phyloP scores from a whole-genome alignment of 495 filamentous ascomycete genomes.

The Penicillium dipodomyicola region DNA sequence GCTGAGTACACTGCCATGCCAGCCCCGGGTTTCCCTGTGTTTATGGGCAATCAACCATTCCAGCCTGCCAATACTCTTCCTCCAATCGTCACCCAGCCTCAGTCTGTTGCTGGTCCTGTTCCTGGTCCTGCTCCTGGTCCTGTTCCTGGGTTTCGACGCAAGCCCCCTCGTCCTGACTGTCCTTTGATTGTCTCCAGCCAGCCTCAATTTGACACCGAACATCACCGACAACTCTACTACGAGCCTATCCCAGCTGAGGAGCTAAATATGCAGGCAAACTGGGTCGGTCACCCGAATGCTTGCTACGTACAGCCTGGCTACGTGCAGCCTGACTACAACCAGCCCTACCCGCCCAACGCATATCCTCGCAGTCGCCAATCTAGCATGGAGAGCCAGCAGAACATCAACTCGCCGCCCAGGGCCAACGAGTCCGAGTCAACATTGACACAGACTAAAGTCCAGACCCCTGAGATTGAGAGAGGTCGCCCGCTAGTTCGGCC shows the following conservation, averaged over 20 bases:
- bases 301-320: constrained; percentile 3
- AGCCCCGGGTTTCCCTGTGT: neutral
- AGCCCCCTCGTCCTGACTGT: neutral
- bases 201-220: neutral
- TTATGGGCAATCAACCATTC: neutral
- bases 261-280: neutral
- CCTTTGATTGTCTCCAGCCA: constrained; percentile 13
- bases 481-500: neutral
- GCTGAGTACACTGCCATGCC: neutral
- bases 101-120: neutral
- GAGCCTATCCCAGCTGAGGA: neutral
- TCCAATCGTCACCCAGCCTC: constrained; percentile 1
- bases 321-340: constrained; percentile 4
- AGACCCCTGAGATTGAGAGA: constrained; percentile 2
- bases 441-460: neutral
- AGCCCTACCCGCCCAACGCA: neutral
- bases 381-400: neutral
- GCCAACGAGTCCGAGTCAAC: neutral
- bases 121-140: neutral
- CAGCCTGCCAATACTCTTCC: neutral
- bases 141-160: neutral
- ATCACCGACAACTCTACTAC: constrained; percentile 7
- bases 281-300: neutral
- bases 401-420: neutral
- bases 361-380: neutral